Evolutionary conservation across 2,329 filamentous ascomycete species (phyloP), one percentile per base, ranked within the genome.

Genomic region (Cordyceps cicadae): DNA sequence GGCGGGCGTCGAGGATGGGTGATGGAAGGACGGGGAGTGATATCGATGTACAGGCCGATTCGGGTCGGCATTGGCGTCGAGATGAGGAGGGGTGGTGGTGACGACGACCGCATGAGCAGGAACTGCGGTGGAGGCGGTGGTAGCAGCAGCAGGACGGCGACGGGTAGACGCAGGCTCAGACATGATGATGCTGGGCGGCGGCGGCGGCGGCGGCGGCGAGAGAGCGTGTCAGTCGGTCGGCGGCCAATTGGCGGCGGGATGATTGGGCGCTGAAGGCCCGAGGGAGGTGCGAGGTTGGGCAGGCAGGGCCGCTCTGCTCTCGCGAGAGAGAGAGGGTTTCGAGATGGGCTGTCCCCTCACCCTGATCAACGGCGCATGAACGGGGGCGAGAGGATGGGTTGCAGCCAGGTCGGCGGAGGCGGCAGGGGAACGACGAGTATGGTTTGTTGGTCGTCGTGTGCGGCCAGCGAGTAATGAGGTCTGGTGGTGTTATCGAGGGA

Each of bases 311-410:
- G 34, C 34, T 37, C 39, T n/a, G 45, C 60, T 59, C 64, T 61
- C 48, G 32, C 46, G n/a, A 43, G 34, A 37, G 57, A 48, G 53
- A 60, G 65, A 54, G 63, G 66, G 72, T 74, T 74, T 74, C 72
- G 74, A 73, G 73, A 72, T 70, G 72, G 41, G 59, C 69, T 71
- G 70, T 56, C 54, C 68, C 71, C 70, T 70, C 71, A 75, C 73
- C 75, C 75, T 77, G 77, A 77, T 76, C 76, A 70, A 71, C 74
- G 76, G 76, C 73, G 77, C 76, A 79, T 76, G 72, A 59, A 59
- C 56, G 56, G 37, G 52, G 56, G n/a, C 56, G 56, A 52, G 24
- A 24, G 43, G 21, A 37, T 24, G 45, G n/a, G 26, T n/a, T n/a
- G 43, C 43, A 39, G 56, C 56, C 56, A 49, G 45, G 41, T 59